Evolutionary conservation across 2,329 filamentous ascomycete species (phyloP), one percentile per base, ranked within the genome.

Genomic region (Pseudomassariella vexata): DNA sequence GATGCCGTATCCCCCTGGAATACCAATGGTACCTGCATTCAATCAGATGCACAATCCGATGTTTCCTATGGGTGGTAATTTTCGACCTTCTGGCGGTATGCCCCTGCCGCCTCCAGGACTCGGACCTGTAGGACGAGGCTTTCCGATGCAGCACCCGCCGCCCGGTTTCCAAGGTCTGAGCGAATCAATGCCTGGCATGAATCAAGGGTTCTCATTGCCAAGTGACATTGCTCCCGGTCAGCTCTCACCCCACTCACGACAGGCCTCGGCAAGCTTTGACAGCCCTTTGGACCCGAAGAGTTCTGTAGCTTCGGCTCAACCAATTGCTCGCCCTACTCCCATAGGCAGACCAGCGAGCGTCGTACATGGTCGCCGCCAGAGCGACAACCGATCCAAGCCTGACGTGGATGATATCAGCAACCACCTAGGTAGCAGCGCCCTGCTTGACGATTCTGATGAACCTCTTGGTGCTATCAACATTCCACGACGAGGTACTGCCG

Each of bases 341-440:
- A 95, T 96, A 41, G 86, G 90, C 40, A 76, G 88, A 20, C 90
- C 92, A 1, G 80, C 81, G 11, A 95, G 88, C 54, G 76, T 76
- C 16, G 70, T 69, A 11, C 68, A 73, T 28, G 72, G 71, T 10
- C 68, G 68, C 26, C 62, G 63, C 5, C n/a, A 32, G 14, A 49
- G 30, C 48, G 47, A 28, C 36, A 47, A 37, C 17, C 61, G 65
- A 18, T 79, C 82, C 35, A n/a, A n/a, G n/a, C n/a, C n/a, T n/a
- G n/a, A n/a, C n/a, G 65, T 87, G 14, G 86, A 90, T 34, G 76
- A 85, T 29, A 63, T 85, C 34, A 82, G 79, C 40, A 76, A 82
- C 39, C 88, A 92, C 47, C 70, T 98, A 17, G 92, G 92, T 9
- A 96, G 90, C 57, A 89, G 87, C 47, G 92, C 89, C 9, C 67